Base-by-base conservation (phyloP, 2,329 filamentous ascomycete genomes). In the Xylariaceae sp. region DNA sequence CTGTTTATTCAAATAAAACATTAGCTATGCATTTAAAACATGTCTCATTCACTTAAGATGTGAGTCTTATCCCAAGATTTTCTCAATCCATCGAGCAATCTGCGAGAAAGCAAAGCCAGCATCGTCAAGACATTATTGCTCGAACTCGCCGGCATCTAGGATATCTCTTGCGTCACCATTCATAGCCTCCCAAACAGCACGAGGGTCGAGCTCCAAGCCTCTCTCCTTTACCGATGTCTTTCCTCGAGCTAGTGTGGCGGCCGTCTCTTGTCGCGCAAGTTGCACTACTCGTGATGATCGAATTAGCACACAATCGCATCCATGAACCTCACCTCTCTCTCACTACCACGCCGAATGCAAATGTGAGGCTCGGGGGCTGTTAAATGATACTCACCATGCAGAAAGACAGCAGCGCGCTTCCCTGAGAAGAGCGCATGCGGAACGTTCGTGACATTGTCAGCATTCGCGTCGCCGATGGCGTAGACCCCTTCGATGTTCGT, bases 351-450 rank as follows among this genome's bases (percentile, higher is more conserved):
- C 7, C n/a, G n/a, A n/a, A n/a, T n/a, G n/a, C n/a, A n/a, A n/a
- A 21, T 26, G 8, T 12, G 36, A n/a, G n/a, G 9, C 19, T 26
- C 30, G 21, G 12, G 37, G 5, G 22, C 1, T 4, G 29, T 18
- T 1, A 16, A 19, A 32, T 26, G 2, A 34, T 41, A 70, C 78
- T 71, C 63, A 82, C 80, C 74, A 58, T 85, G 82, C 4, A 82
- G 54, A 46, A 69, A 81, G 1, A 85, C 80, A 5, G 79, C 81
- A 0, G 80, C 72, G 29, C 75, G 67, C 73, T 85, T 85, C 2
- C 81, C 82, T 12, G 71, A 78, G 62, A 72, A 85, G 61, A 85
- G 74, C 0, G 83, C 82, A 57, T 84, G 81, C 0, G 80, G 80
- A 0, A 85, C 76, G 57, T 85, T 85, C 2, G 80, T 84, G 8